These are phyloP conservation scores for Cymbidium sinense DNA, from an alignment of 106 monocot species.

Conservation along the genomic window DNA sequence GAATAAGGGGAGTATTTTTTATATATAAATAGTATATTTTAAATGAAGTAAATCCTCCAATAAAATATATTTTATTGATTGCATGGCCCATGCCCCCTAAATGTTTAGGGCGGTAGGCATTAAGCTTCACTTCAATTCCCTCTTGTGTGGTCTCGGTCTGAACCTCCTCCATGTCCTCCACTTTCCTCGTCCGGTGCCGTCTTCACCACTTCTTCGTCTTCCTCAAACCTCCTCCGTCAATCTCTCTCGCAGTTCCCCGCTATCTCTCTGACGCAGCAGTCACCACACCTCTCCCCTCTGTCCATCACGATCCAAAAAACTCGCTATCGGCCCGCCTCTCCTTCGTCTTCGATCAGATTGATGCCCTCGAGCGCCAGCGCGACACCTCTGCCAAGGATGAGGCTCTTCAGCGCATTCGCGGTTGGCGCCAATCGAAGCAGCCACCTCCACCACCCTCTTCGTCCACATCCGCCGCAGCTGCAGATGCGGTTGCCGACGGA, in stretches of 20 bases:
- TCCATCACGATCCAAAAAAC: constrained; percentile 21
- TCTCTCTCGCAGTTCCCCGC: neutral
- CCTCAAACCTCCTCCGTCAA: neutral
- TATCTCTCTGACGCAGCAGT: neutral
- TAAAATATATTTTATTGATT: no score
- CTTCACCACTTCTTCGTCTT: neutral
- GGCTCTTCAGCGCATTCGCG: constrained; percentile 80
- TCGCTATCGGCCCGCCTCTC: constrained; percentile 85
- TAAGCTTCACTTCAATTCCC: neutral
- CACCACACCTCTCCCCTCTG: constrained; percentile 6
- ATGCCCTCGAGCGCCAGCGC: constrained; percentile 59
- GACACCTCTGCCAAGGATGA: constrained; percentile 46
- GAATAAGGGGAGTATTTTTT: no score
- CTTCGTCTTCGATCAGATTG: constrained; percentile 94
- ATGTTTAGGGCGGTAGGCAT: neutral
- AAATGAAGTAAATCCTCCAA: no score
- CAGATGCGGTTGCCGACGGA: neutral
- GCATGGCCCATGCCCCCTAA: no score
- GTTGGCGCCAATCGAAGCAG: constrained; percentile 52
- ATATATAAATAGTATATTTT: no score
- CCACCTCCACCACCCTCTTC: neutral
- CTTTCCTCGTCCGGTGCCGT: neutral
- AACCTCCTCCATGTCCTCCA: neutral
- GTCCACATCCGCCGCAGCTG: neutral
- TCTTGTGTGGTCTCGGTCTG: neutral